Conservation (phyloP, 176 grass and related monocot genomes). For the Ensete ventricosum region DNA sequence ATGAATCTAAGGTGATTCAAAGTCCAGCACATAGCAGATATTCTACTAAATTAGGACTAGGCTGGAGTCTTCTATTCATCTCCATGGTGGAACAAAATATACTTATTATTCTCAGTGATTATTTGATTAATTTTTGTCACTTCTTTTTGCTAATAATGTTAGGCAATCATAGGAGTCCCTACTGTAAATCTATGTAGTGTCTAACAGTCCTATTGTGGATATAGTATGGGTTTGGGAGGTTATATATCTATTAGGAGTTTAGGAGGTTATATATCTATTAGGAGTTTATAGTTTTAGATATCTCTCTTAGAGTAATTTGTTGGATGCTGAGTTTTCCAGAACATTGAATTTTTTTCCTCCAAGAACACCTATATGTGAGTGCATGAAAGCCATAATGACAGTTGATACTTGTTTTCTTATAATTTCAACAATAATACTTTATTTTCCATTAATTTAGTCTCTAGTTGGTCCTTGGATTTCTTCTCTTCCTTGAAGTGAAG, state of each 20-base stretch:
- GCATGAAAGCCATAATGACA: not conserved
- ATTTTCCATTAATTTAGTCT: not conserved
- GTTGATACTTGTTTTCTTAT: not conserved
- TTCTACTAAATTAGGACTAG: not conserved
- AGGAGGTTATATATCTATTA: not conserved
- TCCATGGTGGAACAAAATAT: not conserved
- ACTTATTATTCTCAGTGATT: not conserved
- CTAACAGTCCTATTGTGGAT: not conserved
- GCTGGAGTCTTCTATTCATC: not conserved
- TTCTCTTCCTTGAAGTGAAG: not conserved
- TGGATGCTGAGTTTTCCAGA: not conserved
- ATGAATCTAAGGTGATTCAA: too few species aligned
- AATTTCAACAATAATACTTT: not conserved
- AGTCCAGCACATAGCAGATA: too few species aligned
- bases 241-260: not conserved
- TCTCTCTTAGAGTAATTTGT: not conserved
- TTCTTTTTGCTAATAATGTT: not conserved
- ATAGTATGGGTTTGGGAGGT: too few species aligned
- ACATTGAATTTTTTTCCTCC: too few species aligned
- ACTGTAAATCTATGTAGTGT: not conserved
- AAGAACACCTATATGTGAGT: not conserved
- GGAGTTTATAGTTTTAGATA: not conserved
- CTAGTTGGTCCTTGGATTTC: too few species aligned
- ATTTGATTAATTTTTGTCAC: not conserved
- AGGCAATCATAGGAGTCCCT: not conserved